Evolutionary conservation across 352 stramenopile genomes (phyloP).

Genomic region (Pythium vanterpoolii): DNA sequence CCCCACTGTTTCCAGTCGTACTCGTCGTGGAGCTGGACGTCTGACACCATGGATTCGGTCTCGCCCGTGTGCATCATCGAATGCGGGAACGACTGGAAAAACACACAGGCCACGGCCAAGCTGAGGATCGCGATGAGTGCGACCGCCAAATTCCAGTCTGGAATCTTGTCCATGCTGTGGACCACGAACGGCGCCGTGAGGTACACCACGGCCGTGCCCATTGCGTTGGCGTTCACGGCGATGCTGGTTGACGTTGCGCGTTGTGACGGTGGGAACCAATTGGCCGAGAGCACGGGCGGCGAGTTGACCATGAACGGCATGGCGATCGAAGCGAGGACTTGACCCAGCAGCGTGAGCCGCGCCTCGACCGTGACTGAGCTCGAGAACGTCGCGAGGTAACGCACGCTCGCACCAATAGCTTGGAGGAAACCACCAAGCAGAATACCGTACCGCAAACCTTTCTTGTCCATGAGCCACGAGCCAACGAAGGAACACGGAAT

Average conservation of each 20-base stretch:
- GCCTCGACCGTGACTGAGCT: slow-evolving; percentile 23
- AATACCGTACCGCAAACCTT: slow-evolving; percentile 59
- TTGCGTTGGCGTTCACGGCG: slow-evolving; percentile 70
- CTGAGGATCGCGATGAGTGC: slow-evolving; percentile 27
- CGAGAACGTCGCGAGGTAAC: slow-evolving; percentile 40
- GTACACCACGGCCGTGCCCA: slow-evolving; percentile 67
- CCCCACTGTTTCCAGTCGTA: slow-evolving; percentile 76
- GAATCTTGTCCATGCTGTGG: slow-evolving; percentile 27
- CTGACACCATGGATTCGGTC: slow-evolving; percentile 41
- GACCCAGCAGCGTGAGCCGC: slow-evolving; percentile 47
- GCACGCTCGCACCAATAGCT: slow-evolving; percentile 34
- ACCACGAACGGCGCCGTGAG: slow-evolving; percentile 49
- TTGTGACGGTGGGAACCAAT: slow-evolving; percentile 70
- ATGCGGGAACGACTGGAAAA: slow-evolving; percentile 47
- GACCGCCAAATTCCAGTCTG: slow-evolving; percentile 44
- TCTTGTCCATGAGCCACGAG: slow-evolving; percentile 82
- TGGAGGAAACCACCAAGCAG: slow-evolving; percentile 57
- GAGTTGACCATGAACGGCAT: slow-evolving; percentile 89
- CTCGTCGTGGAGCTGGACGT: slow-evolving; percentile 58
- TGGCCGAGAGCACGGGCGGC: slow-evolving; percentile 61
- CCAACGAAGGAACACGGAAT: slow-evolving; percentile 77
- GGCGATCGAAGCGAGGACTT: slow-evolving; percentile 57
- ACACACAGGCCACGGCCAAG: slow-evolving; percentile 21
- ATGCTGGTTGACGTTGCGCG: slow-evolving; percentile 68
- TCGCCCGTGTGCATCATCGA: slow-evolving; percentile 14